Evolutionary conservation across 352 stramenopile species (phyloP).

Genomic region (Bremia lactucae): DNA sequence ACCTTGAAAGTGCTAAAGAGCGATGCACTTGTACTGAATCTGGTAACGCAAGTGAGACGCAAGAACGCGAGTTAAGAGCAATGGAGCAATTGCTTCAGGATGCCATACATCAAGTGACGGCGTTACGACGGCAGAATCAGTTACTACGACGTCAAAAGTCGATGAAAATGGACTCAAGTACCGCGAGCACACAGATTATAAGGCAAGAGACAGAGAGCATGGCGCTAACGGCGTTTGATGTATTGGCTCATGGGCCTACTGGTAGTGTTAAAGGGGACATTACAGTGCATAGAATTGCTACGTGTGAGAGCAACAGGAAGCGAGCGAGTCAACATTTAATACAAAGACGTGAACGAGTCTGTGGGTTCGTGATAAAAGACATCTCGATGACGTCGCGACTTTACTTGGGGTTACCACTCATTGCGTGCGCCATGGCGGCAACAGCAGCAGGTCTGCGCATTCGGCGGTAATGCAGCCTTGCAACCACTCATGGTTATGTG

Average conservation of each 20-base stretch:
- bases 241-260: slow-evolving; percentile 14
- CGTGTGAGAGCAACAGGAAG: slow-evolving; percentile 3
- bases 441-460: slow-evolving; percentile 30
- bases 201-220: slow-evolving; percentile 15
- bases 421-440: slow-evolving; percentile 37
- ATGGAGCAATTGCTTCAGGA: slow-evolving; percentile 31
- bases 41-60: slow-evolving; percentile 2
- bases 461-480: slow-evolving; percentile 23
- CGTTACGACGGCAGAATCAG: slow-evolving; percentile 29
- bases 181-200: not conserved
- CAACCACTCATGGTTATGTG: slow-evolving; percentile 3
- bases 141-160: slow-evolving; percentile 19
- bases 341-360: not conserved
- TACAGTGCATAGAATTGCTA: too few relatives aligned
- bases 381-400: slow-evolving; percentile 21
- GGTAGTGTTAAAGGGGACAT: slow-evolving; percentile 7
- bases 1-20: slow-evolving; percentile 11
- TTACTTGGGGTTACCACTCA: slow-evolving; percentile 39
- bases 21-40: not conserved
- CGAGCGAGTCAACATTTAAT: slow-evolving; percentile 4
- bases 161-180: not conserved
- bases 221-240: slow-evolving; percentile 15
- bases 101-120: slow-evolving; percentile 18
- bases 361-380: slow-evolving; percentile 13
- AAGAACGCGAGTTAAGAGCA: slow-evolving; percentile 8